Evolutionary conservation across 148 eudicot genomes (phyloP).

Genomic region (Nyssa sinensis): DNA sequence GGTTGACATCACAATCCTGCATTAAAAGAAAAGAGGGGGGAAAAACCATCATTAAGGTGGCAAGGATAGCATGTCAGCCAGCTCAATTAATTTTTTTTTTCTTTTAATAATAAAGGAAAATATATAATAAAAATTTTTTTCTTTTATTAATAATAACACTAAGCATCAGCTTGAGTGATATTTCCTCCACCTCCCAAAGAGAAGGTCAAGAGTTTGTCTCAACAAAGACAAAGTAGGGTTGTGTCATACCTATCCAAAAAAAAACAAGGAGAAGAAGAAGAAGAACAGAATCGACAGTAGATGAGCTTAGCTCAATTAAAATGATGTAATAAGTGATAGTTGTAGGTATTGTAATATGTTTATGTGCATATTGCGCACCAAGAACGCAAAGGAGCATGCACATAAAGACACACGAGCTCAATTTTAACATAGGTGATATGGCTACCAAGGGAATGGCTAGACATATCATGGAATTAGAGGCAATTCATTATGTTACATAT

Average conservation of each 20-base stretch:
- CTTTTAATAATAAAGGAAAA: neutral
- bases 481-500: neutral
- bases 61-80: neutral
- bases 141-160: neutral
- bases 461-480: neutral
- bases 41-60: too few species aligned
- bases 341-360: neutral
- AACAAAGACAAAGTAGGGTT: too few species aligned
- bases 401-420: neutral
- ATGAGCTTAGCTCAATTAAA: neutral
- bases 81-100: neutral
- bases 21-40: slow-evolving; percentile 1
- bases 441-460: neutral
- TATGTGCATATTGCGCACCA: too few species aligned
- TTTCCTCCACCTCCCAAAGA: too few species aligned
- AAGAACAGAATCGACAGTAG: too few species aligned
- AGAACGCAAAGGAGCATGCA: neutral
- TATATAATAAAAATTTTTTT: too few species aligned
- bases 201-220: too few species aligned
- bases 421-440: neutral
- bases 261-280: too few species aligned
- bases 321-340: neutral
- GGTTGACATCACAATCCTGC: slow-evolving; percentile 69
- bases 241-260: too few species aligned
- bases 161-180: too few species aligned